A percentile compares a stretch with the other conserved stretches of the same genome.
Evolutionary conservation across 1,284 basidiomycete genomes (phyloP).

Genomic region (Cryptococcus sp.): DNA sequence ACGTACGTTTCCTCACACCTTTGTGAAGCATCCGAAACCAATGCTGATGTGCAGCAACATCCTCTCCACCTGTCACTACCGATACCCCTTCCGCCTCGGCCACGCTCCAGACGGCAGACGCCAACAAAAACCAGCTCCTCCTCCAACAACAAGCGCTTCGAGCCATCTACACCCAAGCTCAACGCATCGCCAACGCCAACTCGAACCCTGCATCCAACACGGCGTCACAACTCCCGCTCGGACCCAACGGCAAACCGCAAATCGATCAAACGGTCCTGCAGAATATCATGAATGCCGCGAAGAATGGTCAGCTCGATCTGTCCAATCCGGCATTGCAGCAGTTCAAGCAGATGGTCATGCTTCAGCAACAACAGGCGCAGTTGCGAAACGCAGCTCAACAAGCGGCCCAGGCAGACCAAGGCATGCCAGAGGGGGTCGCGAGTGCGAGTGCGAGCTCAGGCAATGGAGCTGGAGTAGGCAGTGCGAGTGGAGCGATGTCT

Average conservation of each 20-base stretch:
- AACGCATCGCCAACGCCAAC: background rate
- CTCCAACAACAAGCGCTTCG: conserved; percentile 17
- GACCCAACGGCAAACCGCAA: background rate
- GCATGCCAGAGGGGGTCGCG: conserved; percentile 13
- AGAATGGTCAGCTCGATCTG: conserved; percentile 12
- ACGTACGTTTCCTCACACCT: background rate
- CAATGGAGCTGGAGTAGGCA: background rate
- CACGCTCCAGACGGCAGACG: background rate
- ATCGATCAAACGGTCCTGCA: conserved; percentile 14
- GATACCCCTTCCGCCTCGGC: background rate
- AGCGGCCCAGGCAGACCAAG: background rate
- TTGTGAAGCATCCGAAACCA: too few species aligned
- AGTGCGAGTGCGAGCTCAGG: conserved; percentile 14
- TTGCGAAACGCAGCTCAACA: background rate
- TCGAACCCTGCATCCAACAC: background rate
- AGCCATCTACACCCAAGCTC: conserved; percentile 10
- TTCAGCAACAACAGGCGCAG: conserved; percentile 12
- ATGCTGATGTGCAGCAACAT: conserved; percentile 4
- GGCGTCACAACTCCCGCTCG: background rate
- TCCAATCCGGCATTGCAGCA: conserved; percentile 18
- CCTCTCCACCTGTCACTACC: background rate
- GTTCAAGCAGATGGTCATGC: conserved; percentile 14
- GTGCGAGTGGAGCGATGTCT: background rate
- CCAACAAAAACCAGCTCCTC: conserved; percentile 1
- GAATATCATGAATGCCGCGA: conserved; percentile 13